Base-by-base conservation (phyloP, 2,329 filamentous ascomycete genomes). In the Diaporthe amygdali region DNA sequence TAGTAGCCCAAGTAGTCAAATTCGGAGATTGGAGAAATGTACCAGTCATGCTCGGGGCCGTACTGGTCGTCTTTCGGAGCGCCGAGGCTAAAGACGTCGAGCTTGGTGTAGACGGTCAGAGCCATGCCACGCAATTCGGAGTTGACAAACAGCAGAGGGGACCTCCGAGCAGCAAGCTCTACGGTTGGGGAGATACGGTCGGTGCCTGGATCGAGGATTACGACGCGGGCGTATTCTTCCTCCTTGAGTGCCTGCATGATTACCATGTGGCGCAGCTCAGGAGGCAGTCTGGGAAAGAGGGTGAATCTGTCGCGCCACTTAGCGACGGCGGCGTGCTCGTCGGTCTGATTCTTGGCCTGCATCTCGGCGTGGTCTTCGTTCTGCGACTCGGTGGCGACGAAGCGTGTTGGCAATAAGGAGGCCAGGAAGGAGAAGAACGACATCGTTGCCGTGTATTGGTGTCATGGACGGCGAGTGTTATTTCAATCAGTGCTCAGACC, bases 261-360 rank as follows among this genome's bases (percentile, higher is more conserved):
- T 44, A 71, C 30, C 39, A 67, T 47, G 32, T 59, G 30, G n/a
- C 61, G 63, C 37, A 68, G 52, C 69, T 69, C 69, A 30, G 64
- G 1, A 5, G 69, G 66, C 30, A 71, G 54, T 32, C 44, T 54
- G 17, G 27, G 22, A 22, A 64, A 69, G 3, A 22, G 20, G 17
- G 41, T 20, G 12, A 63, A 63, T 47, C 3, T 15, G 20, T 63
- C 56, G 27, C 27, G n/a, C 41, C 32, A 15, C 4, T 44, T 41
- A 39, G 34, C 47, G 56, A 22, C 22, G 27, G 41, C 41, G 27
- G n/a, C 17, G 37, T n/a, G 14, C 22, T 63, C 41, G 20, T 34
- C 30, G 17, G 22, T 5, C 6, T 46, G n/a, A n/a, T n/a, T n/a
- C n/a, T n/a, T n/a, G n/a, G n/a, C n/a, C n/a, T n/a, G n/a, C n/a